A percentile compares a stretch with the other conserved stretches of the same genome.
Conservation (phyloP, 1,139 yeast genomes). For the Scheffersomyces illinoinensis region DNA sequence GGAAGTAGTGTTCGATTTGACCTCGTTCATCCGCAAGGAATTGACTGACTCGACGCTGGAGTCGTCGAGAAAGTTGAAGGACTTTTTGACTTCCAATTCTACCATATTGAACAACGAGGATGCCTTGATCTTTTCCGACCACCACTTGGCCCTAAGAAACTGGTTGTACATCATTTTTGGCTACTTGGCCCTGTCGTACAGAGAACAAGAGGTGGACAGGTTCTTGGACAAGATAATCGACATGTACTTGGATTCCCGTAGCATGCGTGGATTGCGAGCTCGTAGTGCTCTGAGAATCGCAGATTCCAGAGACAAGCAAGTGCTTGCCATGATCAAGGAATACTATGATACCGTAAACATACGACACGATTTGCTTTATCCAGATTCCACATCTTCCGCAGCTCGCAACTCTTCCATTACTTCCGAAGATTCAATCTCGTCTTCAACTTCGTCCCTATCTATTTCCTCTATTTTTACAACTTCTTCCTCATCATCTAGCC, state of each 20-base stretch:
- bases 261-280: constrained; percentile 9
- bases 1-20: constrained; percentile 35
- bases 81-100: constrained; percentile 12
- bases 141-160: constrained; percentile 9
- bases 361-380: constrained; percentile 22
- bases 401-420: background rate
- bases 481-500: background rate
- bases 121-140: background rate
- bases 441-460: background rate
- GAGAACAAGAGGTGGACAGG: constrained; percentile 25
- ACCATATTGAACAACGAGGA: background rate
- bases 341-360: constrained; percentile 27
- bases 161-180: constrained; percentile 42
- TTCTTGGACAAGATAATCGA: constrained; percentile 33
- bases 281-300: constrained; percentile 4
- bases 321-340: constrained; percentile 14
- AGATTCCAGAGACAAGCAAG: constrained; percentile 12
- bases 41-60: constrained; percentile 16
- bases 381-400: constrained; percentile 5
- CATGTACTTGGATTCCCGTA: constrained; percentile 27
- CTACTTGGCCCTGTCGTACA: constrained; percentile 29
- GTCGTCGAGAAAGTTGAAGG: constrained; percentile 23
- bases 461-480: background rate
- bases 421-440: background rate
- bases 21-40: constrained; percentile 37